Evolutionary conservation across 805 yeast genomes (phyloP), one percentile per base, ranked within the genome.

Genomic region (Yarrowia sp.): DNA sequence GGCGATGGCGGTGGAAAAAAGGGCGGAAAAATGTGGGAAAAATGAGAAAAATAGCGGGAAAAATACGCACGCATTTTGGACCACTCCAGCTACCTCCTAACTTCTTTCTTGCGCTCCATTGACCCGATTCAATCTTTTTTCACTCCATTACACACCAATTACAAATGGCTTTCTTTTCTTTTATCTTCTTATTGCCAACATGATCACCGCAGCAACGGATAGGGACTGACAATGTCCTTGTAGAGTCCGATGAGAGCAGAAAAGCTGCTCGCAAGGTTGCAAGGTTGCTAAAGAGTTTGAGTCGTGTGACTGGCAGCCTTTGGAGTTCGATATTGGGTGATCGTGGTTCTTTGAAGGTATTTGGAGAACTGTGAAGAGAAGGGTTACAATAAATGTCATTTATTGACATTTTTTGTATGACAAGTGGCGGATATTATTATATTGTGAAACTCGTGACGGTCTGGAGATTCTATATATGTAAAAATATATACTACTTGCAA

Each of bases 191-290:
- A 8, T 38, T 19, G 12, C 12, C 24, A 9, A 12, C 24, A 38
- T 26, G 17, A 26, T 26, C 35, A 17, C 51, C 51, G 24, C 49
- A 46, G 51, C 51, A 46, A 46, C 51, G 51, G 51, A 46, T 46
- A 46, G 26, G 49, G 26, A 22, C n/a, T n/a, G n/a, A n/a, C n/a
- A 24, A 21, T 7, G 16, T n/a, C 9, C 8, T n/a, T 11, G 11
- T 6, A 6, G 26, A 3, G 46, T 9, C 44, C 24, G 24, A 40
- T 19, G n/a, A 12, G 26, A 40, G 40, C 36, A 17, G 41, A 19
- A 41, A 22, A 41, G 14, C 17, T 11, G 16, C 6, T 16, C 10
- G 36, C 36, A 33, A 11, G 36, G 36, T 21, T 24, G 48, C 48
- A 43, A 43, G 48, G 48, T 43, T 43, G 48, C 48, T 43, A 41